Conservation (phyloP, 345 rosid genomes). For the Gossypium herbaceum region DNA sequence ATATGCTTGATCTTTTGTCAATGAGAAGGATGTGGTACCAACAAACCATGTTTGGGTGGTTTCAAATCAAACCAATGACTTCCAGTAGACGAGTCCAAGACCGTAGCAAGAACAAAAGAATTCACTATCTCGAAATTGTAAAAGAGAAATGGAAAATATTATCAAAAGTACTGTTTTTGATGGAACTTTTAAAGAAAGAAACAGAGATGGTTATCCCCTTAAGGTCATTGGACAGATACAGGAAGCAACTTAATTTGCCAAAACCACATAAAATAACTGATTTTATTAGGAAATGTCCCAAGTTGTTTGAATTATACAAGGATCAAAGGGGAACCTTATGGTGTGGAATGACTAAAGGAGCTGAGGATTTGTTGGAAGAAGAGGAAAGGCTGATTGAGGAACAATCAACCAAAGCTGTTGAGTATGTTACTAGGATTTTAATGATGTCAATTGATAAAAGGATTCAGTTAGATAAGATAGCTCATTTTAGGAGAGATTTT, state of each 20-base stretch:
- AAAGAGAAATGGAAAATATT: slow-evolving; percentile 67
- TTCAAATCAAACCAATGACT: slow-evolving; percentile 59
- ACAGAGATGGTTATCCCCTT: too few relatives aligned
- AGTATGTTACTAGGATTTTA: slow-evolving; percentile 43
- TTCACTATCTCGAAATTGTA: slow-evolving; percentile 65
- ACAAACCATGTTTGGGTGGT: slow-evolving; percentile 26
- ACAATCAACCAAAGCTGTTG: slow-evolving; percentile 54
- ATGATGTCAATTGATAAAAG: slow-evolving; percentile 71
- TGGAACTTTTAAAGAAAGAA: slow-evolving; percentile 49
- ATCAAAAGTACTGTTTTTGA: slow-evolving; percentile 51
- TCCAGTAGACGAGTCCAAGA: slow-evolving; percentile 41
- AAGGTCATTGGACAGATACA: too few relatives aligned
- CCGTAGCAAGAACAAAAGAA: slow-evolving; percentile 52
- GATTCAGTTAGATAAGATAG: slow-evolving; percentile 30
- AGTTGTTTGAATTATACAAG: slow-evolving; percentile 70
- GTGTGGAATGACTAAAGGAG: slow-evolving; percentile 59
- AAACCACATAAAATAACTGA: slow-evolving; percentile 50
- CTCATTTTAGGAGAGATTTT: slow-evolving; percentile 52
- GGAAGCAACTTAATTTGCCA: slow-evolving; percentile 40
- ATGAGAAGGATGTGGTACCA: slow-evolving; percentile 22
- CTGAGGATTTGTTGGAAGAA: slow-evolving; percentile 43
- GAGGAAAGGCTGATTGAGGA: slow-evolving; percentile 58
- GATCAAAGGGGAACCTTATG: slow-evolving; percentile 67
- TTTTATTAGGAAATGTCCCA: slow-evolving; percentile 66
- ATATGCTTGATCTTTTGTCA: slow-evolving; percentile 42